Base-by-base conservation (phyloP, 192 early-diverging fungal species). In the Funneliformis geosporum region DNA sequence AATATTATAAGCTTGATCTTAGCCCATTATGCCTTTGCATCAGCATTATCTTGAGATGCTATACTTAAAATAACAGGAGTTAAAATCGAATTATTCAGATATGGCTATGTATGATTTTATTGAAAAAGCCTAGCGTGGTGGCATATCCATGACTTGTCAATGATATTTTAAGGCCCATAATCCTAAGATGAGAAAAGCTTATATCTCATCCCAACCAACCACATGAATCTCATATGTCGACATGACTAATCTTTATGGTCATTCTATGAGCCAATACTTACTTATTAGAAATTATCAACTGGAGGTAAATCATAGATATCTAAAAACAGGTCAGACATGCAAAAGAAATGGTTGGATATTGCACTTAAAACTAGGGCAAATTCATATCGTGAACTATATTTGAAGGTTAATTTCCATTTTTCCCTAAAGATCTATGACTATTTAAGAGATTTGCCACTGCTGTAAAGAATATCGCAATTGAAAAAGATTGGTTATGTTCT, bases 201-300 rank as follows among this genome's bases (percentile, higher is more conserved):
- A n/a, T n/a, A 60, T 72, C 18, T 72, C 5, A 47, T 46, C 70
- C 46, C n/a, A n/a, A n/a, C n/a, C n/a, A n/a, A n/a, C n/a, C n/a
- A n/a, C n/a, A n/a, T 72, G 70, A 42, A 72, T 72, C 16, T 46
- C 43, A 72, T 72, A 72, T 60, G 59, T 60, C 4, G 59, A 60
- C 10, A 12, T 12, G 40, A 72, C 10, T 40, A 73, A 73, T 73
- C 27, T 73, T 25, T 73, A 73, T 55, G 71, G 71, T 8, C 50
- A 44, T 18, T 21, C 9, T 50, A 73, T 73, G 71, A 73, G 71
- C 25, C 33, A 73, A 50, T 73, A 43, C 43, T 28, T 73, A 8
- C 71, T 44, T 73, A 73, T 73, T 55, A 21, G 71, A 23, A 9
- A 39, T 25, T 73, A 73, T 73, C 18, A 73, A 73, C 50, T 43